Evolutionary conservation across 176 grass and related monocot species (phyloP), one percentile per base, ranked within the genome.

Genomic region (Phoenix dactylifera): DNA sequence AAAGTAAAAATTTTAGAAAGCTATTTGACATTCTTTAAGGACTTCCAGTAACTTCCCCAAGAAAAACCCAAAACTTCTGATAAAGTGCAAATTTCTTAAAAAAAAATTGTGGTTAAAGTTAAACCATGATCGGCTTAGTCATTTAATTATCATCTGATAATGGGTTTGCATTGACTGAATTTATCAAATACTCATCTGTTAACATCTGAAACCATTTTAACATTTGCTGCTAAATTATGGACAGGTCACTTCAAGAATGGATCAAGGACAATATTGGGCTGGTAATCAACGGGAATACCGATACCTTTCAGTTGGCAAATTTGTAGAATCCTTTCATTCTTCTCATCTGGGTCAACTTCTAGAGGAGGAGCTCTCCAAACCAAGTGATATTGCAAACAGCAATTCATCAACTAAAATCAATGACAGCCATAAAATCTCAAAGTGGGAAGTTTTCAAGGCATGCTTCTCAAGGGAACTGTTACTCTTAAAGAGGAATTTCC

Each of bases 221-320:
- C 10, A 44, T 44, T 44, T 44, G 35, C 35, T 44, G 1, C 35
- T 44, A 15, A 71, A 62, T 71, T 25, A 67, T 77, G 24, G 17
- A 57, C 82, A 98, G 93, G 87, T 91, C 55, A 91, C 72, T 54
- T 97, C 92, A 26, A 76, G 78, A 65, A 88, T 80, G 81, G 87
- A 91, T 50, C 87, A 91, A 83, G 69, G 72, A 73, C 87, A 91
- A 75, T 91, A 91, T 76, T 97, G 93, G 93, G 56, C 54, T 17
- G 65, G 81, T 52, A 78, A 82, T 60, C 69, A 79, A 52, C 72
- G 77, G 55, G 74, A 82, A 63, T 91, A 97, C 58, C 80, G 65
- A 50, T 88, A 85, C 68, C 59, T 84, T 66, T 63, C 87, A 52
- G 72, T 73, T 53, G 69, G 82, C 26, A 82, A 76, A 1, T 78